Evolutionary conservation across 345 rosid species (phyloP).

Genomic region (Citrus unshiu): DNA sequence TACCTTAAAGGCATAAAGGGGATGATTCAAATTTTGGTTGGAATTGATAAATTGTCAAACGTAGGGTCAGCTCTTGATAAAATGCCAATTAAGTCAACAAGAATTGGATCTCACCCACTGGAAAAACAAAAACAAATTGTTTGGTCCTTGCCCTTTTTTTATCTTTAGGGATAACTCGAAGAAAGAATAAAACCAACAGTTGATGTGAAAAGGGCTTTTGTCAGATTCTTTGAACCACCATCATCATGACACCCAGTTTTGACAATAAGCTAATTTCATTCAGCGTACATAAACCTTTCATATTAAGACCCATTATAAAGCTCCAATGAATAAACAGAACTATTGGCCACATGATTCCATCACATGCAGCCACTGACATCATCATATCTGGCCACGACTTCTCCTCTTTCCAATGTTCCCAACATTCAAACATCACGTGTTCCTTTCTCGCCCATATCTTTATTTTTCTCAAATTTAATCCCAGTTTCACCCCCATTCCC

Average conservation of each 20-base stretch:
- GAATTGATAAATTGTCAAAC: conserved; percentile 4
- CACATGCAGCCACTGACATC: conserved; percentile 67
- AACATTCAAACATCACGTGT: conserved; percentile 67
- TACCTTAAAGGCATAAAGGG: neutral
- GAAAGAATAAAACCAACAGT: conserved; percentile 1
- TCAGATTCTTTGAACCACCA: neutral
- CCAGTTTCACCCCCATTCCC: neutral
- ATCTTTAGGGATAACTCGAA: neutral
- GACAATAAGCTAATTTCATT: neutral
- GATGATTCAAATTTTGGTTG: neutral
- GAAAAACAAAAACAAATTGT: neutral
- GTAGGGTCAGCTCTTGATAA: neutral
- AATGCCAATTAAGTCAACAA: neutral
- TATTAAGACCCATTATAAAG: too few relatives aligned
- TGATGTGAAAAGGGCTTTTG: neutral
- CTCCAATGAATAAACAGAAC: neutral
- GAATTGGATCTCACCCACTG: conserved; percentile 1
- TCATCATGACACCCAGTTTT: neutral
- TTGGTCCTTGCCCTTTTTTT: neutral
- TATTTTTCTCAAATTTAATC: neutral
- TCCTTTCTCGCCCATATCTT: conserved; percentile 1
- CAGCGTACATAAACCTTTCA: neutral
- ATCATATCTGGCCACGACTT: conserved; percentile 70
- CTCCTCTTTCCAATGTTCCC: conserved; percentile 67
- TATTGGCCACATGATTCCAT: conserved; percentile 29